A percentile compares a stretch with the other conserved stretches of the same genome.
Conservation (phyloP, 2,329 filamentous ascomycete species). For the Pseudocercospora vitis region DNA sequence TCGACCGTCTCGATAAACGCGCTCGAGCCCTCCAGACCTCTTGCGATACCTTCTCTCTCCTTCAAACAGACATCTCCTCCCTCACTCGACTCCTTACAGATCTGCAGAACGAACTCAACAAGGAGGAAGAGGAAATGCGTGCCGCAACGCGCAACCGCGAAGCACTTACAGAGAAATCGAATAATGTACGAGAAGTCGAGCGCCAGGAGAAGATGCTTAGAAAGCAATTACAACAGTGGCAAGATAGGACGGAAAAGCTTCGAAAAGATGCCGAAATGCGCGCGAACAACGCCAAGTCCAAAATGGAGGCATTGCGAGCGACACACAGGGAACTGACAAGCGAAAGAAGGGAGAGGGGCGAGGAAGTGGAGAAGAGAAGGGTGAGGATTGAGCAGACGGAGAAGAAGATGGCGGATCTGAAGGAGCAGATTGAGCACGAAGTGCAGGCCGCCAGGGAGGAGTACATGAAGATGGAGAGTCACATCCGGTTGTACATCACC, state of each 20-base stretch:
- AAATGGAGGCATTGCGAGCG: constrained; percentile 84
- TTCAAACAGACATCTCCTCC: constrained; percentile 78
- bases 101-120: constrained; percentile 76
- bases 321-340: constrained; percentile 79
- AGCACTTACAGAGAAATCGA: constrained; percentile 80
- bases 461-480: constrained; percentile 95
- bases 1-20: constrained; percentile 82
- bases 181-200: constrained; percentile 89
- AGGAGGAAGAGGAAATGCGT: constrained; percentile 86
- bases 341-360: constrained; percentile 80
- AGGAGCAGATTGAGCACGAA: constrained; percentile 95
- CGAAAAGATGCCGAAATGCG: constrained; percentile 78
- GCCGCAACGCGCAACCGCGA: constrained; percentile 81
- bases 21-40: constrained; percentile 90
- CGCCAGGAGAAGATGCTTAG: constrained; percentile 79
- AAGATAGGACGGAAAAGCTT: constrained; percentile 80
- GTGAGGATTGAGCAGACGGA: constrained; percentile 98
- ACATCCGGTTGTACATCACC: constrained; percentile 95
- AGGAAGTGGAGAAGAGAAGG: constrained; percentile 86
- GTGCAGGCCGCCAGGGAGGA: constrained; percentile 87
- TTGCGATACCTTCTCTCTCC: constrained; percentile 81
- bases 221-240: constrained; percentile 81
- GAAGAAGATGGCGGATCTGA: constrained; percentile 99
- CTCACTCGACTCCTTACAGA: constrained; percentile 90
- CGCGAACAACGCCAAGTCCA: constrained; percentile 74